Percentiles rank a stretch among this genome's conserved stretches.
These are phyloP conservation scores for Tylopilus cervinicoccineus DNA, from an alignment of 768 basidiomycete species.

Conservation along the genomic window DNA sequence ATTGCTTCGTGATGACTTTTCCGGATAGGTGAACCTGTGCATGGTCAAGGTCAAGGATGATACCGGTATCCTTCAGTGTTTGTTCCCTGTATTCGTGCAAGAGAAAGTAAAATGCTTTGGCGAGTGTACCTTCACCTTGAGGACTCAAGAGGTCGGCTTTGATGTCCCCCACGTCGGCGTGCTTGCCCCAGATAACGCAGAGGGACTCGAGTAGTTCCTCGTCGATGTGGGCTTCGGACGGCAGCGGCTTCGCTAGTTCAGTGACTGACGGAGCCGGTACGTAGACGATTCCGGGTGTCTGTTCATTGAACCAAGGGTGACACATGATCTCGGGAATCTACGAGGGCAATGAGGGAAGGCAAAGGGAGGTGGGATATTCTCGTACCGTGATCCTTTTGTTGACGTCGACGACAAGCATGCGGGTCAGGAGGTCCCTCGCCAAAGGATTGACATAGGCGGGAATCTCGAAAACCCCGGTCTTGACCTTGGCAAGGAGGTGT, in stretches of 20 bases:
- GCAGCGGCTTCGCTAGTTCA: conserved; percentile 65
- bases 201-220: conserved; percentile 73
- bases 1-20: conserved; percentile 39
- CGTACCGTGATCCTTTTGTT: conserved; percentile 74
- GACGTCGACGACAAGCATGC: conserved; percentile 89
- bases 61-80: conserved; percentile 51
- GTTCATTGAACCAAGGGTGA: conserved; percentile 78
- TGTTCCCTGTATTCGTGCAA: conserved; percentile 73
- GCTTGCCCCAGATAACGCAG: conserved; percentile 79
- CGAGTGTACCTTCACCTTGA: conserved; percentile 64
- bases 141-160: conserved; percentile 66
- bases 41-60: conserved; percentile 35
- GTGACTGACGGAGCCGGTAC: conserved; percentile 58
- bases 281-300: conserved; percentile 46
- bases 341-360: not conserved
- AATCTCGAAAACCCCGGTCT: conserved; percentile 79
- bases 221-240: conserved; percentile 68
- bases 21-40: conserved; percentile 11
- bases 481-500: conserved; percentile 79
- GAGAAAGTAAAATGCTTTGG: conserved; percentile 88
- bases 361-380: not conserved
- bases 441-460: conserved; percentile 77
- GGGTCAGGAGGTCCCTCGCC: conserved; percentile 76
- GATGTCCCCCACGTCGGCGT: conserved; percentile 57
- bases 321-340: conserved; percentile 83